Base-by-base conservation (phyloP, 2,329 filamentous ascomycete genomes). In the Rhynchosporium agropyri region DNA sequence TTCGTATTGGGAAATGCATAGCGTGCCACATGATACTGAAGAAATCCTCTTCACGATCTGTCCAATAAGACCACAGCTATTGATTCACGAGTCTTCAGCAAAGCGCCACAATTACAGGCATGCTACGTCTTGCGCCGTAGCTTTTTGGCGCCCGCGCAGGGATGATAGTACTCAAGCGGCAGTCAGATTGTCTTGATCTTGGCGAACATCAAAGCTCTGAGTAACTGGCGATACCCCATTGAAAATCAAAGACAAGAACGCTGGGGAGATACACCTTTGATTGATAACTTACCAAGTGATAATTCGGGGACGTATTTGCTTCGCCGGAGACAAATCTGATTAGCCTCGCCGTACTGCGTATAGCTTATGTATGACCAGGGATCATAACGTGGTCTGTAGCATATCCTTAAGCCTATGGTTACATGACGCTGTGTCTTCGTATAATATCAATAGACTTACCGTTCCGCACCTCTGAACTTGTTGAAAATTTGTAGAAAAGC, bases 1-100 rank as follows among this genome's bases (percentile, higher is more conserved):
- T 36, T 54, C 51, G 51, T 54, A 54, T 54, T 54, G 51, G 51
- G 51, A 36, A 54, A 54, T 54, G 51, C 33, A n/a, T 40, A 54
- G 51, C 51, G 51, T 54, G 51, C 51, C 51, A 54, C 51, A n/a
- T 20, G 38, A 4, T n/a, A 36, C 51, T 20, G 38, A 54, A 40
- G 51, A 20, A 13, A 54, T 10, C n/a, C 36, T 42, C 51, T 54
- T 42, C 15, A 20, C 51, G 51, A 42, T 12, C 51, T 54, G 51
- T 42, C 51, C 51, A 54, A 33, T 54, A 36, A 54, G 33, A 33
- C 51, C n/a, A 54, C 29, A 42, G 36, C 6, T 20, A 20, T 20
- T 28, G 20, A 33, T 36, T 40, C 40, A 26, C 38, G 51, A 33
- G 40, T 54, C 51, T 8, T 40, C 33, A 54, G 40, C 33, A 54